These are phyloP conservation scores for Hymenoscyphus repandus DNA, from an alignment of 2,329 filamentous ascomycete species.

Conservation along the genomic window DNA sequence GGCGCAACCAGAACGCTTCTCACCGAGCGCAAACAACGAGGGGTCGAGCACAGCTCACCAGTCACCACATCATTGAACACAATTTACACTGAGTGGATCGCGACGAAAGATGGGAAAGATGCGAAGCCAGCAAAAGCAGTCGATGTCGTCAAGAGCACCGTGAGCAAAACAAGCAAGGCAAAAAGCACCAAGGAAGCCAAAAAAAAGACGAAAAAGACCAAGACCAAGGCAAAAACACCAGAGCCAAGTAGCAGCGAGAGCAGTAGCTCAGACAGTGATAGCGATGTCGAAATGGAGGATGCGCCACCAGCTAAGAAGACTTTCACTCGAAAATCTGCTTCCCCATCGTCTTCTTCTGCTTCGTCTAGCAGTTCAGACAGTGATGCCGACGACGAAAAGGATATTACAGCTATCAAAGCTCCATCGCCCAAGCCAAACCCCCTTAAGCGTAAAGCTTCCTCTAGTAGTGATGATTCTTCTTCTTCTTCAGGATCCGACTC, in stretches of 20 bases:
- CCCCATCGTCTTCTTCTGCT: conserved; percentile 34
- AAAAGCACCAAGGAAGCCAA: conserved; percentile 2
- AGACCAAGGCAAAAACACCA: conserved; percentile 20
- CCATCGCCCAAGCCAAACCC: conserved; percentile 32
- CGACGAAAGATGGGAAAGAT: conserved; percentile 21
- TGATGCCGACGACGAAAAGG: conserved; percentile 46
- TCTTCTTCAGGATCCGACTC: conserved; percentile 38
- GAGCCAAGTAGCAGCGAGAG: conserved; percentile 35
- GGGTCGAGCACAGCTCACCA: conserved; percentile 40
- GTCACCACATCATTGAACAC: conserved; percentile 32
- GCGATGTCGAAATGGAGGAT: conserved; percentile 34
- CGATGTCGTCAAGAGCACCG: not conserved
- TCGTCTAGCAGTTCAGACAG: conserved; percentile 41
- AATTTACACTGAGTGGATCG: conserved; percentile 37
- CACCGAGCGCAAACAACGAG: conserved; percentile 50
- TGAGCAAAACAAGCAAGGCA: conserved; percentile 28
- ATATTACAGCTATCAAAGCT: conserved; percentile 28
- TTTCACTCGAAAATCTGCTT: conserved; percentile 28
- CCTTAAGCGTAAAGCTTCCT: conserved; percentile 51
- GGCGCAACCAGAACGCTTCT: conserved; percentile 56
- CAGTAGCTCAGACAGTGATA: conserved; percentile 27
- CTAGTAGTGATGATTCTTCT: conserved; percentile 31
- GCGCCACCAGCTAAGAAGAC: conserved; percentile 29
- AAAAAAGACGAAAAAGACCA: not conserved
- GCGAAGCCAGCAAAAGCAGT: not conserved